These are phyloP conservation scores for Curvularia hawaiiensis DNA, from an alignment of 2,329 filamentous ascomycete species.

Conservation along the genomic window DNA sequence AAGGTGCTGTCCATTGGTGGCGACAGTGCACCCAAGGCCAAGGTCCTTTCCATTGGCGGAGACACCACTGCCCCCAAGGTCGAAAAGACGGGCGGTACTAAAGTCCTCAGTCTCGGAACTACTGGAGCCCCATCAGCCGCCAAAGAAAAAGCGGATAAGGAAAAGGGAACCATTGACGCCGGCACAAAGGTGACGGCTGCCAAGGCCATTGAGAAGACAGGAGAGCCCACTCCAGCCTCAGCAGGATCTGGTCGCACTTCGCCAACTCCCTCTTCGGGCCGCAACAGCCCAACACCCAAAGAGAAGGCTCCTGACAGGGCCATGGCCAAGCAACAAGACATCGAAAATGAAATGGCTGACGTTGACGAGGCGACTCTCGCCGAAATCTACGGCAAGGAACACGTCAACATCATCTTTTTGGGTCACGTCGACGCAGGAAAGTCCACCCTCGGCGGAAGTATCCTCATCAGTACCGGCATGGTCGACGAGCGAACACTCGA, in stretches of 20 bases:
- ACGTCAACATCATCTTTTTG: conserved; percentile 95
- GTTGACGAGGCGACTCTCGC: conserved; percentile 83
- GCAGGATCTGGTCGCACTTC: conserved; percentile 72
- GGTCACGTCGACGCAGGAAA: conserved; percentile 99
- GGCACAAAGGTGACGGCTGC: conserved; percentile 83
- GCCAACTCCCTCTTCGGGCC: conserved; percentile 80
- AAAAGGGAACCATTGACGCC: conserved; percentile 61
- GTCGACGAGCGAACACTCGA: conserved; percentile 99
- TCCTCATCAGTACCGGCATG: conserved; percentile 94
- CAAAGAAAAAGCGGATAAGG: conserved; percentile 52
- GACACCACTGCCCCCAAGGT: conserved; percentile 61
- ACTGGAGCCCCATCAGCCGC: conserved; percentile 57
- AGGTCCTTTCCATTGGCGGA: conserved; percentile 65
- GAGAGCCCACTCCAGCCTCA: conserved; percentile 63
- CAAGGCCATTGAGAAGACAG: conserved; percentile 92
- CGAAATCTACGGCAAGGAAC: conserved; percentile 95
- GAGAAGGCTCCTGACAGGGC: conserved; percentile 66
- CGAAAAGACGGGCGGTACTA: conserved; percentile 58
- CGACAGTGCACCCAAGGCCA: conserved; percentile 61
- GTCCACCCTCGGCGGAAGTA: conserved; percentile 91
- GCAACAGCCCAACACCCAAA: conserved; percentile 73
- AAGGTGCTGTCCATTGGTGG: conserved; percentile 70
- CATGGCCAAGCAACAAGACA: conserved; percentile 74
- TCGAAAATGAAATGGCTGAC: conserved; percentile 79
- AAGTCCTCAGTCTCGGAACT: conserved; percentile 78